Percentiles rank a stretch among this genome's conserved stretches.
Conservation (phyloP, 352 stramenopile species). For the Globisporangium recalcitrans region DNA sequence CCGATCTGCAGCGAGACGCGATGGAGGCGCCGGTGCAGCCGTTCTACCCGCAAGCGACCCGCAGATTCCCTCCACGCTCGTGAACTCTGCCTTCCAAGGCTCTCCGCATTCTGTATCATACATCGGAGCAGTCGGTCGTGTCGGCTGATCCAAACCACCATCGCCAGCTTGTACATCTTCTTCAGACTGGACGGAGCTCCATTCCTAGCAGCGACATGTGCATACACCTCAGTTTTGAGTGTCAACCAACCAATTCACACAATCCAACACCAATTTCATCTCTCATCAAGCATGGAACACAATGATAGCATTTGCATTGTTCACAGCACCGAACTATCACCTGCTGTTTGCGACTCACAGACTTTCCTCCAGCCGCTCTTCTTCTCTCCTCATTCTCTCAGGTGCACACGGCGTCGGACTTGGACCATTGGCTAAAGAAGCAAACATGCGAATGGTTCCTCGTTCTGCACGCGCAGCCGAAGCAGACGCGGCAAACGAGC, state of each 20-base stretch:
- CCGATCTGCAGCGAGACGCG: background rate
- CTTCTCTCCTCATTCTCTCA: background rate
- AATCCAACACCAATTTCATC: background rate
- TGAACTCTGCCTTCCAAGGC: background rate
- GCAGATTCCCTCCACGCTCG: background rate
- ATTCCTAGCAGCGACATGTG: background rate
- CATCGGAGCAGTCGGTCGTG: no score
- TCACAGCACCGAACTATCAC: background rate
- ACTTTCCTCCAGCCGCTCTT: background rate
- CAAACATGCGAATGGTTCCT: slow-evolving; percentile 18
- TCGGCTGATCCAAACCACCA: no score
- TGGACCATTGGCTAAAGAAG: slow-evolving; percentile 20
- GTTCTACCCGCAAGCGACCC: slow-evolving; percentile 12
- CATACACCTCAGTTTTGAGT: slow-evolving; percentile 4
- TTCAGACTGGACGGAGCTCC: background rate
- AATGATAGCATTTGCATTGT: background rate
- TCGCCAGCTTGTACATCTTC: background rate
- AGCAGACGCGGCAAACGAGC: slow-evolving; percentile 2
- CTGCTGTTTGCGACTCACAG: background rate
- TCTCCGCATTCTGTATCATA: slow-evolving; percentile 1
- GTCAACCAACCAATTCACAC: slow-evolving; percentile 3
- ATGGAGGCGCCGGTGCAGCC: slow-evolving; percentile 5
- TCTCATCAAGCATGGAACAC: slow-evolving; percentile 1
- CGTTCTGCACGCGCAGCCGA: background rate
- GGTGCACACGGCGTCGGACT: slow-evolving; percentile 3